Conservation (phyloP, 495 filamentous ascomycete genomes). For the Hypoxylon intermedium region DNA sequence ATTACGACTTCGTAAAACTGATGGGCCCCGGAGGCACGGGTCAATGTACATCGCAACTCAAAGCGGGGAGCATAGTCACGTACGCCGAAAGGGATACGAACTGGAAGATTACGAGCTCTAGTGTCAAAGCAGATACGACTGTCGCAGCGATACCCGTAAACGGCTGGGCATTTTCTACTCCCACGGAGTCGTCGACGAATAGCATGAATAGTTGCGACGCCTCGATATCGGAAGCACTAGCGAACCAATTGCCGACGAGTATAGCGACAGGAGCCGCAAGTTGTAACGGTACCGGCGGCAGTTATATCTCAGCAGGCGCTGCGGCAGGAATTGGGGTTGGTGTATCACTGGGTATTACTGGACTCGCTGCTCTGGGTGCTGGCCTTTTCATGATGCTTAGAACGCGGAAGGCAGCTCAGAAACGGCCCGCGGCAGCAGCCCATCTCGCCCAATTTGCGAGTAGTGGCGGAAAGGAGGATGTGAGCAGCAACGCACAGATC, state of each 20-base stretch:
- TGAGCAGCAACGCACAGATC: conserved; percentile 10
- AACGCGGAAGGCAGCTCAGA: conserved; percentile 21
- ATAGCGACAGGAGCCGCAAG: conserved; percentile 15
- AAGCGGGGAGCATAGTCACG: conserved; percentile 25
- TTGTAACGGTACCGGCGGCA: conserved; percentile 2
- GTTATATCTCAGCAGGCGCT: conserved; percentile 24
- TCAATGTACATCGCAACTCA: conserved; percentile 36
- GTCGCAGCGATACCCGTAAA: conserved; percentile 37
- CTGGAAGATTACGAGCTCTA: conserved; percentile 28
- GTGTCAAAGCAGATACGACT: conserved; percentile 8
- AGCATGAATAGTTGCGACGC: conserved; percentile 20
- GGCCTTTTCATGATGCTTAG: conserved; percentile 33
- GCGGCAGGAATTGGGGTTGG: conserved; percentile 39
- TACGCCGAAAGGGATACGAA: conserved; percentile 15
- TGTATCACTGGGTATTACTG: conserved; percentile 32
- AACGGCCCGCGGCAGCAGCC: not conserved
- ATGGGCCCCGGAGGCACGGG: conserved; percentile 19
- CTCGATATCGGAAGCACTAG: conserved; percentile 21
- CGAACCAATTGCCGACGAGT: conserved; percentile 15
- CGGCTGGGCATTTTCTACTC: conserved; percentile 33
- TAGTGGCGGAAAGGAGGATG: conserved; percentile 17
- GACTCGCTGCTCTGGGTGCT: conserved; percentile 31
- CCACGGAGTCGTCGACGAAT: conserved; percentile 8
- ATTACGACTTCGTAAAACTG: conserved; percentile 28
- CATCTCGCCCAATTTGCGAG: conserved; percentile 22